A percentile compares a stretch with the other conserved stretches of the same genome.
phyloP scores from a whole-genome alignment of 192 early-diverging fungal genomes.

The Entomortierella chlamydospora region DNA sequence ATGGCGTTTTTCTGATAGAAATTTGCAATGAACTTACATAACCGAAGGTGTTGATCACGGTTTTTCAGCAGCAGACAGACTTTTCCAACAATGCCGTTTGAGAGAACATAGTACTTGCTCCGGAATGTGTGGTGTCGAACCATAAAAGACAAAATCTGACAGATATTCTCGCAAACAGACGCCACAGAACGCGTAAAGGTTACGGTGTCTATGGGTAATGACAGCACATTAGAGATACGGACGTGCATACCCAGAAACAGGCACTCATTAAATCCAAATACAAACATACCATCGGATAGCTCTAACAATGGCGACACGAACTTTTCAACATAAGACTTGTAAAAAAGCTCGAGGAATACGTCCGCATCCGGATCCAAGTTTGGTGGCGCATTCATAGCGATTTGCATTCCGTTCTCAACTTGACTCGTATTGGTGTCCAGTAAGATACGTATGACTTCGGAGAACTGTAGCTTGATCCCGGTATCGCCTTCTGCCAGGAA shows the following conservation, averaged over 20 bases:
- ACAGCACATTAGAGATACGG: conserved; percentile 1
- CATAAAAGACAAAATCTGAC: conserved; percentile 82
- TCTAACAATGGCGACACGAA: conserved; percentile 75
- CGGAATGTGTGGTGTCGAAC: conserved; percentile 79
- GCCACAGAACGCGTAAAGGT: conserved; percentile 45
- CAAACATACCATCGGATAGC: conserved; percentile 57
- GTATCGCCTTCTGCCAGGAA: conserved; percentile 71
- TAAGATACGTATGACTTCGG: conserved; percentile 80
- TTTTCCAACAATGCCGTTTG: conserved; percentile 70
- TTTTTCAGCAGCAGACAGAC: conserved; percentile 75
- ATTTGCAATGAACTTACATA: conserved; percentile 60
- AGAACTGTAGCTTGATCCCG: conserved; percentile 75
- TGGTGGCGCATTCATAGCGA: conserved; percentile 19
- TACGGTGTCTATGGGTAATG: conserved; percentile 19
- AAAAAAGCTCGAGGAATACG: conserved; percentile 85
- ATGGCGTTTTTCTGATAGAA: background rate
- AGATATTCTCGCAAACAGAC: conserved; percentile 68
- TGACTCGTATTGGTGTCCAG: conserved; percentile 70
- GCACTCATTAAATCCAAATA: too few relatives aligned
- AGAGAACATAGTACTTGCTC: conserved; percentile 81
- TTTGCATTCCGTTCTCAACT: conserved; percentile 45
- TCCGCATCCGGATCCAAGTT: conserved; percentile 70
- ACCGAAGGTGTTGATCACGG: conserved; percentile 73
- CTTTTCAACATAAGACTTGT: conserved; percentile 67
- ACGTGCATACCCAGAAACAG: too few relatives aligned